Conservation (phyloP, 371 early-diverging fungal species). For the Circinella umbellata region DNA sequence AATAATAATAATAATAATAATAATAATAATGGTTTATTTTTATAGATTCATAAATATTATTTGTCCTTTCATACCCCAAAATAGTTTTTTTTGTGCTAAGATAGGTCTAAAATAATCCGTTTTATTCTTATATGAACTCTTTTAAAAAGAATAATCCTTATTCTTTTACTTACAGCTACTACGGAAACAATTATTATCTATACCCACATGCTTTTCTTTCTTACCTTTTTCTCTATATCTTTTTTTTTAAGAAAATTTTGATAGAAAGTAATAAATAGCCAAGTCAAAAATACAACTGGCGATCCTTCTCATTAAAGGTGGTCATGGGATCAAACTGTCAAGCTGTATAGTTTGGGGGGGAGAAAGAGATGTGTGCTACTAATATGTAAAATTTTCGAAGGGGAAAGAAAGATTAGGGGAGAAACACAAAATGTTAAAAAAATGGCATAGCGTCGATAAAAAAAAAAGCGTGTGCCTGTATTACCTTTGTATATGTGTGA, state of each 20-base stretch:
- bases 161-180: too few species aligned
- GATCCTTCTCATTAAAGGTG: constrained; percentile 1
- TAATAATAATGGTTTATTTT: too few species aligned
- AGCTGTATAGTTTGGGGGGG: background rate
- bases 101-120: constrained; percentile 1
- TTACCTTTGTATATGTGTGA: background rate
- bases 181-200: too few species aligned
- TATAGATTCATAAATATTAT: too few species aligned
- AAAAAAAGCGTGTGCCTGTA: too few species aligned
- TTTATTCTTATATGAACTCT: background rate
- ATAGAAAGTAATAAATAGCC: background rate
- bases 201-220: background rate
- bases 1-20: too few species aligned
- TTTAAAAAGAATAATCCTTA: background rate
- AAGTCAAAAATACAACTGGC: constrained; percentile 2
- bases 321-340: constrained; percentile 12
- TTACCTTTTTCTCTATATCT: background rate
- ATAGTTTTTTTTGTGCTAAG: constrained; percentile 5
- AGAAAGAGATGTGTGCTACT: too few species aligned
- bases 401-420: background rate
- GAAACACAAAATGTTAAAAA: background rate
- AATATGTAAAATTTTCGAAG: background rate
- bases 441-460: background rate
- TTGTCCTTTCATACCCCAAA: constrained; percentile 2
- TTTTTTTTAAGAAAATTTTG: too few species aligned